These are phyloP conservation scores for Tinospora cordifolia DNA, from an alignment of 164 flowering plant species.

Conservation along the genomic window DNA sequence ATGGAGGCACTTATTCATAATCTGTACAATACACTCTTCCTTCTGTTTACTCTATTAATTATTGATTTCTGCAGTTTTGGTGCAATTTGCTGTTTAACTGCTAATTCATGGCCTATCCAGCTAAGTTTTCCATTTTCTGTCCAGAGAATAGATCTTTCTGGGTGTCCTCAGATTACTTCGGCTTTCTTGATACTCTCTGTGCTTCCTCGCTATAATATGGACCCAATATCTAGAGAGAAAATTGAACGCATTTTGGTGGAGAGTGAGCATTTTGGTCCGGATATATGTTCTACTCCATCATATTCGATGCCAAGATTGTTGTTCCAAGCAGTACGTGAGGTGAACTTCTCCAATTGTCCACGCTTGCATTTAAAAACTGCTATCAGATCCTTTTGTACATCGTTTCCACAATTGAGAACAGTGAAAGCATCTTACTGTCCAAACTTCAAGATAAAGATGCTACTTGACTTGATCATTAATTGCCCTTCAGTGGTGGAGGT, in stretches of 20 bases:
- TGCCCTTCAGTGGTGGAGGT: constrained; percentile 42
- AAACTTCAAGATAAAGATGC: constrained; percentile 29
- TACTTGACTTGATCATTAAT: constrained; percentile 33
- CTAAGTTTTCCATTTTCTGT: constrained; percentile 9
- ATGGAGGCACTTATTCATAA: too few species aligned
- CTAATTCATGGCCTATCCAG: not conserved
- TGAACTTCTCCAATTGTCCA: constrained; percentile 62
- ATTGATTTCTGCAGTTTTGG: not conserved
- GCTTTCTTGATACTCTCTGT: constrained; percentile 42
- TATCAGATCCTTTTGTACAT: constrained; percentile 41
- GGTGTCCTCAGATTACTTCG: constrained; percentile 58
- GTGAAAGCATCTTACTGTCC: constrained; percentile 49
- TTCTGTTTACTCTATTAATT: not conserved
- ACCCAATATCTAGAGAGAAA: constrained; percentile 23
- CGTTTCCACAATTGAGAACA: constrained; percentile 58
- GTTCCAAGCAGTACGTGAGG: constrained; percentile 50
- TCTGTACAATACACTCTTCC: too few species aligned
- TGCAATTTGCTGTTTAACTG: not conserved
- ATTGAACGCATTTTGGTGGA: constrained; percentile 16
- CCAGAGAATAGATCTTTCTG: constrained; percentile 67
- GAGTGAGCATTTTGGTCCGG: constrained; percentile 13
- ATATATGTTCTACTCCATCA: constrained; percentile 9
- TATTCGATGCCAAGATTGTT: constrained; percentile 24
- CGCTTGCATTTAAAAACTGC: constrained; percentile 36
- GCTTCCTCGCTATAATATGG: constrained; percentile 35